Evolutionary conservation across 305 asterid genomes (phyloP).

Genomic region (Ilex paraguariensis): DNA sequence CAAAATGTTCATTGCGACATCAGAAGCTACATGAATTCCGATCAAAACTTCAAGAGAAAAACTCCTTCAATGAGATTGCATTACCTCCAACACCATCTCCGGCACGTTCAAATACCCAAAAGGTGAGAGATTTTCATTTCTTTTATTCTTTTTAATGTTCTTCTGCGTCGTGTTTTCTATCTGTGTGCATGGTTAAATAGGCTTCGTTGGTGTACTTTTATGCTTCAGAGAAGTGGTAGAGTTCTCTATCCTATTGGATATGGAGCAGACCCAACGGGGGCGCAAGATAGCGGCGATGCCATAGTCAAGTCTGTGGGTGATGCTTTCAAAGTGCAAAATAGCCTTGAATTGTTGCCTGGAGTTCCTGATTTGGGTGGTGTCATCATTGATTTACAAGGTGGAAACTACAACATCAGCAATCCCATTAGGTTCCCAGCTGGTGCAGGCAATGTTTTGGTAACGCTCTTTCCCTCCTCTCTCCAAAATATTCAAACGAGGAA

Average conservation of each 20-base stretch:
- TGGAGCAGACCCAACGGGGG: slow-evolving; percentile 64
- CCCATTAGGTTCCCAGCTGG: slow-evolving; percentile 51
- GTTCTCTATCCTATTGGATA: slow-evolving; percentile 51
- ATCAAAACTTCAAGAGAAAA: slow-evolving; percentile 26
- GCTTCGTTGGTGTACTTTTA: neutral
- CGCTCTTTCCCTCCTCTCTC: slow-evolving; percentile 1
- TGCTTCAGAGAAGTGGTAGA: slow-evolving; percentile 41
- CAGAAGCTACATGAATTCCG: slow-evolving; percentile 37
- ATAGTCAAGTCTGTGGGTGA: slow-evolving; percentile 35
- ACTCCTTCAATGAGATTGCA: neutral
- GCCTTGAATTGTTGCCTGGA: slow-evolving; percentile 39
- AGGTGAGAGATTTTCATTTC: slow-evolving; percentile 17
- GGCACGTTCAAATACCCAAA: slow-evolving; percentile 12
- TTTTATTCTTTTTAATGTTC: no score
- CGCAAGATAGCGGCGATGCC: slow-evolving; percentile 42
- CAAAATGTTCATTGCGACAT: slow-evolving; percentile 27
- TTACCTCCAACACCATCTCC: slow-evolving; percentile 16
- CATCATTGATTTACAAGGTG: slow-evolving; percentile 57
- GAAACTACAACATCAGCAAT: slow-evolving; percentile 32
- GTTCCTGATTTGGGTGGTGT: slow-evolving; percentile 53
- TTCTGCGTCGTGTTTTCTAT: no score
- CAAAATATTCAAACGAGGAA: neutral
- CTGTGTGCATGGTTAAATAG: neutral
- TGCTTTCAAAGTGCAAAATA: slow-evolving; percentile 28
- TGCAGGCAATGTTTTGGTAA: slow-evolving; percentile 52